Evolutionary conservation across 306 rosid genomes (phyloP).

Genomic region (Oxytropis ochrocephala): DNA sequence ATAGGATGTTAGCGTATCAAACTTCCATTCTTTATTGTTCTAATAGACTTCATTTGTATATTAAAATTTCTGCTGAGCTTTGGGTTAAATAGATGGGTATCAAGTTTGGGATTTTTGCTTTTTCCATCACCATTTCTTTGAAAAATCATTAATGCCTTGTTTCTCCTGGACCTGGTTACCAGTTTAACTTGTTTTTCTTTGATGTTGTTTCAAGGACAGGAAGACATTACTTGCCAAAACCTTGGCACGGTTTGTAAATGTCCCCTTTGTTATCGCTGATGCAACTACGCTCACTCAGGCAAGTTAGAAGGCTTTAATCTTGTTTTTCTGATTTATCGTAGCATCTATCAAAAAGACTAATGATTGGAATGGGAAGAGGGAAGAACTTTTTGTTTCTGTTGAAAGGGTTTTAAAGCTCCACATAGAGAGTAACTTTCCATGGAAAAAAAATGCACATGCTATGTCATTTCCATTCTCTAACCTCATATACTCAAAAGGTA

Average conservation of each 20-base stretch:
- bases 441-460: background rate
- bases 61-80: background rate
- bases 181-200: constrained; percentile 53
- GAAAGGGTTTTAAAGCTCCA: background rate
- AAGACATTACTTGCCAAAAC: constrained; percentile 99
- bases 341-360: background rate
- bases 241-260: constrained; percentile 94
- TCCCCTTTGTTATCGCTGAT: constrained; percentile 96
- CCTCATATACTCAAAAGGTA: background rate
- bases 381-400: background rate
- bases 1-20: background rate
- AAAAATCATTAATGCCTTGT: background rate
- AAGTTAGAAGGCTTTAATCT: constrained; percentile 32
- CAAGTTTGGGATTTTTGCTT: constrained; percentile 3
- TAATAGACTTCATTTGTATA: background rate
- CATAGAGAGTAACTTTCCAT: background rate
- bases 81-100: background rate
- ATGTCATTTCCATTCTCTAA: background rate
- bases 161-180: constrained; percentile 26
- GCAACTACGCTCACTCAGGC: constrained; percentile 98
- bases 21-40: background rate
- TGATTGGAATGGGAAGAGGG: background rate
- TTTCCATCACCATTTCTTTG: background rate
- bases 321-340: constrained; percentile 4
- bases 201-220: constrained; percentile 95